Evolutionary conservation across 2,329 filamentous ascomycete species (phyloP).

Genomic region (Phoma sp.): DNA sequence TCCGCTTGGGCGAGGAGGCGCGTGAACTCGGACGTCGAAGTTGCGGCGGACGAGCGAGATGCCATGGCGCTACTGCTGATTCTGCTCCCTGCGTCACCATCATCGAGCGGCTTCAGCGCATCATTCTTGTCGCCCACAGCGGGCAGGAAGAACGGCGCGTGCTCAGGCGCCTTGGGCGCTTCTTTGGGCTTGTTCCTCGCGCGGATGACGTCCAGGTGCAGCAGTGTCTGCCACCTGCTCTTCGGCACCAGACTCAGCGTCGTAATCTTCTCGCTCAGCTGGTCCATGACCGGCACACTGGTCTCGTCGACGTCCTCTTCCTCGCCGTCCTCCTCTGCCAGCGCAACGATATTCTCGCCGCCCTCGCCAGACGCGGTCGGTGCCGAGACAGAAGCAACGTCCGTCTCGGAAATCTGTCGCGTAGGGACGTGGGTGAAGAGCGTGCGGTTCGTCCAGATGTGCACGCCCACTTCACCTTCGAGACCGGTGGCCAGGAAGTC

Average conservation of each 20-base stretch:
- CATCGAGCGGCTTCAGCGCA: slow-evolving; percentile 23
- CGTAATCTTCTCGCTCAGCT: slow-evolving; percentile 82
- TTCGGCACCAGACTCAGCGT: slow-evolving; percentile 90
- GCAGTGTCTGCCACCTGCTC: slow-evolving; percentile 90
- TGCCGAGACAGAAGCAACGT: slow-evolving; percentile 69
- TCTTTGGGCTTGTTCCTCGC: slow-evolving; percentile 94
- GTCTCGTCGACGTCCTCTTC: slow-evolving; percentile 56
- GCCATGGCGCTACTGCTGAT: slow-evolving; percentile 45
- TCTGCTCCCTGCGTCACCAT: slow-evolving; percentile 36
- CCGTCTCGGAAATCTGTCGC: slow-evolving; percentile 79
- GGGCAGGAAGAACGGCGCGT: slow-evolving; percentile 94
- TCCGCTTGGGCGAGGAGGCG: slow-evolving; percentile 55
- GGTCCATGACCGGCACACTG: slow-evolving; percentile 67
- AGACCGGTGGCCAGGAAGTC: slow-evolving; percentile 94
- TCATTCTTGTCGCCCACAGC: slow-evolving; percentile 58
- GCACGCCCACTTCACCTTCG: slow-evolving; percentile 83
- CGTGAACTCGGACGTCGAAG: slow-evolving; percentile 54
- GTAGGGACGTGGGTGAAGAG: slow-evolving; percentile 90
- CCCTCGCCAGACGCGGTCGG: slow-evolving; percentile 86
- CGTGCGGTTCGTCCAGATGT: slow-evolving; percentile 93
- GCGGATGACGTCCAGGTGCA: slow-evolving; percentile 89
- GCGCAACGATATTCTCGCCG: slow-evolving; percentile 75
- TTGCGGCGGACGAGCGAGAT: slow-evolving; percentile 39
- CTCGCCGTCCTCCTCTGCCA: slow-evolving; percentile 63
- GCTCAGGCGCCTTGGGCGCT: slow-evolving; percentile 88